Conservation (phyloP, 495 filamentous ascomycete species). For the Penicillium daleae region DNA sequence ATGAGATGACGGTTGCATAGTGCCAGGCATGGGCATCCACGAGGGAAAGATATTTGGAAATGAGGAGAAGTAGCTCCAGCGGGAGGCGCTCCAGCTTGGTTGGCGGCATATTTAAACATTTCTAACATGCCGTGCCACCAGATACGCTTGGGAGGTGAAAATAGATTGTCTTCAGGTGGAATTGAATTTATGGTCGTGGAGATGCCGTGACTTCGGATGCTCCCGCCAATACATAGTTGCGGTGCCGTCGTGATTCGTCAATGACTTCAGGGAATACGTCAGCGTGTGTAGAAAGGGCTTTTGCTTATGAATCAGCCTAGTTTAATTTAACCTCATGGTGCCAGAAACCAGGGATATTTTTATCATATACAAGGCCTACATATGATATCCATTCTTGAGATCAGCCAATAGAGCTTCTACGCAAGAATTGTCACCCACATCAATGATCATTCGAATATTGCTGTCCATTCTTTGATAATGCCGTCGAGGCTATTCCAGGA, state of each 20-base stretch:
- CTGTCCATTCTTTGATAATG: too few species aligned
- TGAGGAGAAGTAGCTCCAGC: slow-evolving; percentile 8
- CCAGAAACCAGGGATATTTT: too few species aligned
- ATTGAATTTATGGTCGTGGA: not conserved
- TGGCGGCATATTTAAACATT: not conserved
- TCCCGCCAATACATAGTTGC: not conserved
- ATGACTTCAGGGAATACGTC: too few species aligned
- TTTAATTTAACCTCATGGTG: not conserved
- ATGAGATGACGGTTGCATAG: slow-evolving; percentile 14
- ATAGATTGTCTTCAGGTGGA: not conserved
- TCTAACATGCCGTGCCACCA: not conserved
- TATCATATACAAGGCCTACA: too few species aligned
- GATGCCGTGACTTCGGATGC: not conserved
- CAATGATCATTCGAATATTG: too few species aligned
- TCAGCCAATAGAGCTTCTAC: too few species aligned
- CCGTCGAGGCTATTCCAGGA: too few species aligned
- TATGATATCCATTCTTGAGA: too few species aligned
- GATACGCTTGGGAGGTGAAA: not conserved
- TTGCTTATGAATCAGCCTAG: too few species aligned
- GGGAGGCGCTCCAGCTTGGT: slow-evolving; percentile 1
- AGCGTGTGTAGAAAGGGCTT: too few species aligned
- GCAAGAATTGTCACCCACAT: too few species aligned
- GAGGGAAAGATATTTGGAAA: slow-evolving; percentile 5
- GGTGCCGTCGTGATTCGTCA: not conserved
- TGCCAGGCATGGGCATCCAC: slow-evolving; percentile 13